Conservation (phyloP, 2,329 filamentous ascomycete genomes). For the Pyricularia grisea region DNA sequence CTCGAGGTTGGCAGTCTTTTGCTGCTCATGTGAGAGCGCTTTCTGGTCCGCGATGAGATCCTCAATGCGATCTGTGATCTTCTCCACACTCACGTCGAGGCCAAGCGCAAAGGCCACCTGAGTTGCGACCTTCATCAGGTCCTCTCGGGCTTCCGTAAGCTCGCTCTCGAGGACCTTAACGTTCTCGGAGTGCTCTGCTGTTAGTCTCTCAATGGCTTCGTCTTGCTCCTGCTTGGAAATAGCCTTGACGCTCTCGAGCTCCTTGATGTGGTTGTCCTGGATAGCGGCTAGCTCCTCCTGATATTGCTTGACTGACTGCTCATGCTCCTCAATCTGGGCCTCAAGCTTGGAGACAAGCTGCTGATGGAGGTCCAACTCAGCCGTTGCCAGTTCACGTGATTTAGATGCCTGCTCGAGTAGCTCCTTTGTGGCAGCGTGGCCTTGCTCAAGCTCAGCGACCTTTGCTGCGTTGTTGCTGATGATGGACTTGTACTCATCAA, state of each 20-base stretch:
- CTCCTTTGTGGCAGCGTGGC: conserved; percentile 54
- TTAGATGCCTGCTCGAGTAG: conserved; percentile 54
- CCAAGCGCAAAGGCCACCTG: conserved; percentile 53
- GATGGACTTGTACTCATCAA: conserved; percentile 71
- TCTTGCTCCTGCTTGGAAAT: conserved; percentile 47
- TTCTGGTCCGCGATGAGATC: conserved; percentile 49
- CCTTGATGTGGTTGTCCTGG: conserved; percentile 37
- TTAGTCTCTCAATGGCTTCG: conserved; percentile 46
- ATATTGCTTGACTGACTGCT: conserved; percentile 45
- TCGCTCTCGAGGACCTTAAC: conserved; percentile 50
- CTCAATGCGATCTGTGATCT: conserved; percentile 53
- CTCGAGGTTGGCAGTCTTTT: conserved; percentile 48
- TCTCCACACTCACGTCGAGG: conserved; percentile 57
- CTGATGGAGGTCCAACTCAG: conserved; percentile 35
- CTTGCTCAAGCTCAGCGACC: conserved; percentile 65
- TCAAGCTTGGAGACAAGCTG: conserved; percentile 43
- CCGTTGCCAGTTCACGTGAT: conserved; percentile 13
- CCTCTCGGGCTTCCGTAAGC: conserved; percentile 54
- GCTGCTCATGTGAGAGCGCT: conserved; percentile 48
- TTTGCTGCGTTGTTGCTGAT: conserved; percentile 60
- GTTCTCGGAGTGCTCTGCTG: conserved; percentile 49
- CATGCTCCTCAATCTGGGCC: conserved; percentile 50
- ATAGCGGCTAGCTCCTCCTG: conserved; percentile 41
- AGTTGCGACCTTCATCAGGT: conserved; percentile 54
- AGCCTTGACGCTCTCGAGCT: conserved; percentile 37